Conservation (phyloP, 1,284 basidiomycete genomes). For the Sporisorium graminicola region DNA sequence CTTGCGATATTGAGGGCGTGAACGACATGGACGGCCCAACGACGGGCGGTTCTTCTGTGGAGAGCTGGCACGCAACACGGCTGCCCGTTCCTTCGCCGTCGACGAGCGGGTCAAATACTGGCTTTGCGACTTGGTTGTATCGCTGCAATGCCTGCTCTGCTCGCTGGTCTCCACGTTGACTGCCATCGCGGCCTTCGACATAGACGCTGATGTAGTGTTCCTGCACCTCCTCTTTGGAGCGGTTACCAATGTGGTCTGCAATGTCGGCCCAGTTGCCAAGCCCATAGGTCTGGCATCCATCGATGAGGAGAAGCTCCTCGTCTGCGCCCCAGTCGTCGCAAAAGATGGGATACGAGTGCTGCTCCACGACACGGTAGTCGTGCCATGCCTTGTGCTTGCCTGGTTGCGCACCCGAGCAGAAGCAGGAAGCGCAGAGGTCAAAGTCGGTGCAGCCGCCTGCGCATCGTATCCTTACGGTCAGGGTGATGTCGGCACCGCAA, state of each 20-base stretch:
- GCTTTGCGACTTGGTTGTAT: constrained; percentile 21
- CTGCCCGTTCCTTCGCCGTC: constrained; percentile 49
- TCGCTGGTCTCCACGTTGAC: constrained; percentile 50
- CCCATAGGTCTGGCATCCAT: constrained; percentile 88
- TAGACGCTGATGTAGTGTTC: constrained; percentile 88
- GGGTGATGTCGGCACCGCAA: constrained; percentile 68
- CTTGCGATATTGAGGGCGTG: constrained; percentile 48
- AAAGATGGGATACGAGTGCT: constrained; percentile 96
- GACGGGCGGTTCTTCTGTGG: constrained; percentile 55
- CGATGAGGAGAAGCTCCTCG: constrained; percentile 92
- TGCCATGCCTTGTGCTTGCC: constrained; percentile 88
- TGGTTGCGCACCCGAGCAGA: constrained; percentile 91
- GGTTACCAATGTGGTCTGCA: constrained; percentile 92
- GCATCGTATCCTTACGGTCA: constrained; percentile 67
- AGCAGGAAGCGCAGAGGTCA: constrained; percentile 76
- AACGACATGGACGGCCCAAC: constrained; percentile 63
- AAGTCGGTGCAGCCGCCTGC: constrained; percentile 70
- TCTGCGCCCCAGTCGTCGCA: constrained; percentile 97
- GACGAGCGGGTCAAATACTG: constrained; percentile 32
- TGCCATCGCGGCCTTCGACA: constrained; percentile 72
- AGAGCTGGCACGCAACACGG: constrained; percentile 40
- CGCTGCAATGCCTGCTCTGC: constrained; percentile 44
- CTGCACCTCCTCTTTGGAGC: constrained; percentile 94
- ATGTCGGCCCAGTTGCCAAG: constrained; percentile 98
- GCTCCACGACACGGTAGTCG: constrained; percentile 92